Base-by-base conservation (phyloP, 1,284 basidiomycete genomes). In the Moesziomyces sp. region DNA sequence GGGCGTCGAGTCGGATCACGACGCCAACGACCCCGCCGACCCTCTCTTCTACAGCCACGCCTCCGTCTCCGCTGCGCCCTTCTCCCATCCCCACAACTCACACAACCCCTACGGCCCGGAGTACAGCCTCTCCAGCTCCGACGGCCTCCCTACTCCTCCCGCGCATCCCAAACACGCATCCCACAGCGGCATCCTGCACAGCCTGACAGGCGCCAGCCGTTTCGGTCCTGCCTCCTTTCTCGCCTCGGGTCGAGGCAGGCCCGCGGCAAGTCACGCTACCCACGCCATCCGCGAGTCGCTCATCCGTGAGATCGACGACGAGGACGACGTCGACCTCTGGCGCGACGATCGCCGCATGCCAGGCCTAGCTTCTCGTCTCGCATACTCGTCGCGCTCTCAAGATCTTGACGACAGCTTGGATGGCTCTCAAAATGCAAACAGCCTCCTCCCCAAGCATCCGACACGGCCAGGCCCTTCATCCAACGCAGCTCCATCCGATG, bases 271-370 rank as follows among this genome's bases (percentile, higher is more conserved):
- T 8, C 35, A 60, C 2, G 57, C 38, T 6, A 18, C 18, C 3
- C 44, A 52, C n/a, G 67, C 47, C 3, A 52, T 76, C n/a, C 64
- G 54, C 28, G 74, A 70, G 44, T 73, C 69, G n/a, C 52, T 73
- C 46, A 76, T 76, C 21, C 65, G 74, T 19, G 74, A 76, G 58
- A 74, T 76, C 23, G 74, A 76, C 46, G 74, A 76, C 34, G 74
- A 76, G 28, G 74, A 76, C 38, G 74, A 76, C 24, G 74, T 76
- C 44, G 74, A 76, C 28, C 69, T 76, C 18, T 76, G 74, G 74
- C 64, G 61, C 19, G 71, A 76, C 21, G 64, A 76, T 34, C 64
- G 74, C 52, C 50, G 70, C 6, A 58, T 73, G 65, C 56, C 65
- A 9, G 57, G 55, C 19, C 42, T 69, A 28, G 74, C 67, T 21